Evolutionary conservation across 306 rosid species (phyloP).

Genomic region (Quercus glauca): DNA sequence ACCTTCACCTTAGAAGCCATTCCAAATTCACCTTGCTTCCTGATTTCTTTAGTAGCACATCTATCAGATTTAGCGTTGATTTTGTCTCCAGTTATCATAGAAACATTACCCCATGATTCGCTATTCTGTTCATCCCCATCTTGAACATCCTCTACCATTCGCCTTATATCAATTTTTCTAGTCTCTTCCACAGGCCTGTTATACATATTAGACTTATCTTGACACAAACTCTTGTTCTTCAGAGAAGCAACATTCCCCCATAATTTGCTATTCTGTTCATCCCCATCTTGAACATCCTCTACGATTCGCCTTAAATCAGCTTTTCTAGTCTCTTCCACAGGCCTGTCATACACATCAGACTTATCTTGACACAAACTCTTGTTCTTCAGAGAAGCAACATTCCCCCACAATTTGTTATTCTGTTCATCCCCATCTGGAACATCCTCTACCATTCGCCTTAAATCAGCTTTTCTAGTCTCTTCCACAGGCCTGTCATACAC

Average conservation of each 20-base stretch:
- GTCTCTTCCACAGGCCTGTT: conserved; percentile 21
- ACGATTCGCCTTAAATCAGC: too few relatives aligned
- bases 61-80: neutral
- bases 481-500: conserved; percentile 25
- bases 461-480: neutral
- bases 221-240: conserved; percentile 20
- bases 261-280: conserved; percentile 12
- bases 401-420: neutral
- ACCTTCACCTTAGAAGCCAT: conserved; percentile 15
- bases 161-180: neutral
- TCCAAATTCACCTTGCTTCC: conserved; percentile 16
- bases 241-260: conserved; percentile 9
- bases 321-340: conserved; percentile 11
- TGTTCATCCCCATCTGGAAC: neutral
- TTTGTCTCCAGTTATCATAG: neutral
- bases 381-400: conserved; percentile 16
- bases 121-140: neutral
- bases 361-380: conserved; percentile 22
- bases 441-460: too few relatives aligned
- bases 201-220: conserved; percentile 22
- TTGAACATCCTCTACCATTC: too few relatives aligned
- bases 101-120: conserved; percentile 8
- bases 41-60: conserved; percentile 17
- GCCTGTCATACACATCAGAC: conserved; percentile 23
- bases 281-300: too few relatives aligned